phyloP scores from a whole-genome alignment of 1,284 basidiomycete genomes.

The Microbotryum scabiosae region DNA sequence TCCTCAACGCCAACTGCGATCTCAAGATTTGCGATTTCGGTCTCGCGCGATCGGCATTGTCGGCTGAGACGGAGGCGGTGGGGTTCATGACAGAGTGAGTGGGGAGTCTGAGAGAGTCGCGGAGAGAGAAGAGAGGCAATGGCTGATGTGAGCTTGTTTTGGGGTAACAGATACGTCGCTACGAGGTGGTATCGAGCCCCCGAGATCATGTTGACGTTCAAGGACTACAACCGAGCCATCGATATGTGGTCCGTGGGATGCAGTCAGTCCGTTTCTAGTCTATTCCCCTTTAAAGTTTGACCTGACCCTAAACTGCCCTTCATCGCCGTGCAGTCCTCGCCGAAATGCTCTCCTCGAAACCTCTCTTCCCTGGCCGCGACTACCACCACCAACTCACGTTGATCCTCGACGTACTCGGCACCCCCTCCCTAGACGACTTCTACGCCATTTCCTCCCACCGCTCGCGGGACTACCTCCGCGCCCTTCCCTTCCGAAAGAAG shows the following conservation, averaged over 20 bases:
- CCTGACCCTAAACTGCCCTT: background rate
- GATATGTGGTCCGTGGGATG: constrained; percentile 50
- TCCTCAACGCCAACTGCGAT: constrained; percentile 94
- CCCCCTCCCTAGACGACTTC: constrained; percentile 53
- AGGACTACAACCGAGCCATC: constrained; percentile 89
- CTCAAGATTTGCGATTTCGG: constrained; percentile 58
- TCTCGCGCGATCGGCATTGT: constrained; percentile 31
- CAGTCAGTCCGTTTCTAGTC: background rate
- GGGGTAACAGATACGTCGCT: constrained; percentile 33
- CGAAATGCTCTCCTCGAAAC: constrained; percentile 82
- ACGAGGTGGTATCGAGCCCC: constrained; percentile 87
- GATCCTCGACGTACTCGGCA: constrained; percentile 53
- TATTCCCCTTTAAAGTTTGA: background rate
- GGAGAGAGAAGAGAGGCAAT: background rate
- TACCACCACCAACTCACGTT: constrained; percentile 52
- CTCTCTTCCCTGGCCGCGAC: constrained; percentile 92
- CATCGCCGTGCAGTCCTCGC: constrained; percentile 56
- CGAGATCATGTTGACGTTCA: constrained; percentile 94
- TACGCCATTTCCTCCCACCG: constrained; percentile 63
- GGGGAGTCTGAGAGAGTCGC: background rate
- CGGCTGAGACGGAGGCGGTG: constrained; percentile 32
- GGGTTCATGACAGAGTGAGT: constrained; percentile 37
- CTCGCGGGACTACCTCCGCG: constrained; percentile 85
- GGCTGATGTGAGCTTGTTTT: background rate
- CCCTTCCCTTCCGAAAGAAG: constrained; percentile 82